Conservation (phyloP, 345 rosid species). For the Populus ilicifolia region DNA sequence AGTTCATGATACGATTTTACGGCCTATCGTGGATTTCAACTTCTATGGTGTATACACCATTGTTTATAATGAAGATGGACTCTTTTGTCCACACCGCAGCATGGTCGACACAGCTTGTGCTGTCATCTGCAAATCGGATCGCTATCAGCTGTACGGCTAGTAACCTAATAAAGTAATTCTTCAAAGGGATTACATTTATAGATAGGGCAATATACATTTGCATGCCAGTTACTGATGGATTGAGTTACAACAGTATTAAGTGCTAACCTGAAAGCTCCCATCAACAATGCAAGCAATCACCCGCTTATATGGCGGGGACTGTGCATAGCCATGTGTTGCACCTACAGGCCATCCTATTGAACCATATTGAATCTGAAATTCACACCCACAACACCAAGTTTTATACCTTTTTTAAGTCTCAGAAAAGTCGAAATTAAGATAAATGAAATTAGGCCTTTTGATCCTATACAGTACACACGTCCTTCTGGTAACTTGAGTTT, state of each 20-base stretch:
- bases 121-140: slow-evolving; percentile 20
- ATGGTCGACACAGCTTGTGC: slow-evolving; percentile 42
- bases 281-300: slow-evolving; percentile 5
- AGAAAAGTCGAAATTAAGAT: background rate
- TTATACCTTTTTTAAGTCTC: background rate
- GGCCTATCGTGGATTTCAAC: slow-evolving; percentile 39
- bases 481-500: slow-evolving; percentile 35
- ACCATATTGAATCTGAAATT: background rate
- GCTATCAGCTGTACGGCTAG: background rate
- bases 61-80: slow-evolving; percentile 37
- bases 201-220: no score
- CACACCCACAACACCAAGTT: background rate
- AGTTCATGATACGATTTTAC: slow-evolving; percentile 37
- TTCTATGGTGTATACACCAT: slow-evolving; percentile 39
- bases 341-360: slow-evolving; percentile 3
- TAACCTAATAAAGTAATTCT: no score
- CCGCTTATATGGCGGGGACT: background rate
- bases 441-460: background rate
- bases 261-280: slow-evolving; percentile 2
- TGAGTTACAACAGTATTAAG: no score
- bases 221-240: background rate
- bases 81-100: slow-evolving; percentile 32
- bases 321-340: background rate
- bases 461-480: slow-evolving; percentile 24
- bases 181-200: no score